Base-by-base conservation (phyloP, 129 eudicot species). In the Flaveria sonorensis region DNA sequence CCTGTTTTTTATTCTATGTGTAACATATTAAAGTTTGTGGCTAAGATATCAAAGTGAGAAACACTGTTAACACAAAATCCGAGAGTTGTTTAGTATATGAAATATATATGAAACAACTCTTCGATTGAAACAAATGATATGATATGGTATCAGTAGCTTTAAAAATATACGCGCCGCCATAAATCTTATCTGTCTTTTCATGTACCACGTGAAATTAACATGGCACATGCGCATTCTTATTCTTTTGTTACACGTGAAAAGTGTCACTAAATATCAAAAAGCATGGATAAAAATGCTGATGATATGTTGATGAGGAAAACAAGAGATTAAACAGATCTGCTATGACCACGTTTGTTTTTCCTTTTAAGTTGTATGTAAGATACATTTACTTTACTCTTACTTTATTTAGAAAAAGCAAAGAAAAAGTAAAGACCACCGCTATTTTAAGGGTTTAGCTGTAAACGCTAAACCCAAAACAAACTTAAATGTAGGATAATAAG, bases 21-120 rank as follows among this genome's bases (percentile, higher is more conserved):
- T 42, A 57, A 59, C 26, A 23, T 15, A 59, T 43, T 42, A 59
- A 40, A 39, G 66, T 42, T 77, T 55, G 75, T 70, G 15, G 64
- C 13, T 57, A 57, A 32, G 32, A 24, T 36, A 32, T 39, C 40
- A 72, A 63, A 52, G 59, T 72, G 74, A 39, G 48, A 11, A 52
- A 64, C 68, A 60, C 66, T 12, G 5, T 61, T 12, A 15, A 71
- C 28, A 50, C 23, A 39, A 28, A 70, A 60, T 63, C 15, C 32
- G 21, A 21, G 78, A 23, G 4, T 4, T 79, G 78, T 72, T 71
- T 32, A 24, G 23, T 57, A 64, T 71, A 71, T 21, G 36, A 30
- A 30, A 30, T 5, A 30, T 30, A 30, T 5, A 30, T 30, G 78
- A 45, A 72, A 51, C 68, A 64, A 42, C 39, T 23, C 32, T 39